phyloP scores from a whole-genome alignment of 2,329 filamentous ascomycete species.

The Pestalotiopsis sp. region DNA sequence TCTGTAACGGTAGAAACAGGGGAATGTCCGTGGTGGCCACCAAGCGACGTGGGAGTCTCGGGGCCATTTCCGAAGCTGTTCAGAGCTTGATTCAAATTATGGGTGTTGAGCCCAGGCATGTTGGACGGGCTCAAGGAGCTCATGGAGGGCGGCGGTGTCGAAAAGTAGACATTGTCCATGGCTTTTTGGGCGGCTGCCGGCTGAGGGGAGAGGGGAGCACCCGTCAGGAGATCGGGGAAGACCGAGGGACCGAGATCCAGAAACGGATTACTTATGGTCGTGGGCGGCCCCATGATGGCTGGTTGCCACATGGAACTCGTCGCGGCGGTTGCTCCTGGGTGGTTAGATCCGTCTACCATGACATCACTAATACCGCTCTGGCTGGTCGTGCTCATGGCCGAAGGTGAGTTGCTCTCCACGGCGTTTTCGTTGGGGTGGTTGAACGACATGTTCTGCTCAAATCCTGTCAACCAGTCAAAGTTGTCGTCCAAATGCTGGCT shows the following conservation, averaged over 20 bases:
- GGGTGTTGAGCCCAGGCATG: slow-evolving; percentile 63
- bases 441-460: slow-evolving; percentile 76
- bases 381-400: slow-evolving; percentile 91
- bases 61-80: slow-evolving; percentile 61
- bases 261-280: slow-evolving; percentile 66
- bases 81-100: slow-evolving; percentile 65
- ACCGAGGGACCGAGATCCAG: slow-evolving; percentile 73
- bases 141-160: slow-evolving; percentile 74
- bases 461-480: slow-evolving; percentile 80
- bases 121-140: slow-evolving; percentile 72
- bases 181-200: slow-evolving; percentile 67
- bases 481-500: slow-evolving; percentile 69
- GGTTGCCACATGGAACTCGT: slow-evolving; percentile 68
- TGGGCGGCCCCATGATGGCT: slow-evolving; percentile 66
- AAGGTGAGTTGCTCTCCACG: slow-evolving; percentile 91
- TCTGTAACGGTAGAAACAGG: slow-evolving; percentile 66
- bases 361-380: slow-evolving; percentile 89
- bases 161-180: slow-evolving; percentile 74
- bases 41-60: slow-evolving; percentile 72
- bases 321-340: slow-evolving; percentile 52
- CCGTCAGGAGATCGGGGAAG: slow-evolving; percentile 75
- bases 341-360: slow-evolving; percentile 80
- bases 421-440: slow-evolving; percentile 72
- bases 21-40: slow-evolving; percentile 58
- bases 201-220: slow-evolving; percentile 76